Base-by-base conservation (phyloP, 1,284 basidiomycete genomes). In the Sanghuangporus weigelae region DNA sequence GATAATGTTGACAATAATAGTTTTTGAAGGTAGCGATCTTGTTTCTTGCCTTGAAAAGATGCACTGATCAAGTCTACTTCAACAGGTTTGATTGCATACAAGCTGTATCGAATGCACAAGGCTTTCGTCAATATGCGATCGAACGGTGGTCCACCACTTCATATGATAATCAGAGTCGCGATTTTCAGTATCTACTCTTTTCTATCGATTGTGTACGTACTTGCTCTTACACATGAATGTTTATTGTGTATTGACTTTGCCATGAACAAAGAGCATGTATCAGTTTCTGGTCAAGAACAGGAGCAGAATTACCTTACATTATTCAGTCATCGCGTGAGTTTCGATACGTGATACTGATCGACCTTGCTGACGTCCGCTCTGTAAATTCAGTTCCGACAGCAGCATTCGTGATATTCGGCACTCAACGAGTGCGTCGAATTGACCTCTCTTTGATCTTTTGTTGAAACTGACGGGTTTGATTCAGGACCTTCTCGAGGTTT, bases 241-340 rank as follows among this genome's bases (percentile, higher is more conserved):
- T 5, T n/a, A n/a, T 14, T 1, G 3, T 7, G 44, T 7, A 46
- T n/a, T n/a, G 48, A 5, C 35, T 26, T 23, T 42, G 57, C 48
- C 19, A 6, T 16, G 36, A 1, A 23, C 51, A 14, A n/a, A 26
- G 63, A 0, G 63, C 63, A 7, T 64, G 63, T 23, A 60, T 64
- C n/a, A 53, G 38, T 8, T 64, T 64, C 31, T 64, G 63, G 63
- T 42, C 55, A 11, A 39, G 50, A n/a, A 49, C 50, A 42, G 63
- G 63, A 12, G 59, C 36, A 21, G 58, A 60, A 39, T 10, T 56
- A 16, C 63, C 63, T 10, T 61, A 64, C 38, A 60, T 64, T 19
- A 56, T 64, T 19, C 63, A 64, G 42, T 59, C 63, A 16, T 64
- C 63, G n/a, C 58, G 63, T 64, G 36, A 50, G 63, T 16, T 11